Conservation (phyloP, 129 eudicot genomes). For the Kitagawia praeruptora region DNA sequence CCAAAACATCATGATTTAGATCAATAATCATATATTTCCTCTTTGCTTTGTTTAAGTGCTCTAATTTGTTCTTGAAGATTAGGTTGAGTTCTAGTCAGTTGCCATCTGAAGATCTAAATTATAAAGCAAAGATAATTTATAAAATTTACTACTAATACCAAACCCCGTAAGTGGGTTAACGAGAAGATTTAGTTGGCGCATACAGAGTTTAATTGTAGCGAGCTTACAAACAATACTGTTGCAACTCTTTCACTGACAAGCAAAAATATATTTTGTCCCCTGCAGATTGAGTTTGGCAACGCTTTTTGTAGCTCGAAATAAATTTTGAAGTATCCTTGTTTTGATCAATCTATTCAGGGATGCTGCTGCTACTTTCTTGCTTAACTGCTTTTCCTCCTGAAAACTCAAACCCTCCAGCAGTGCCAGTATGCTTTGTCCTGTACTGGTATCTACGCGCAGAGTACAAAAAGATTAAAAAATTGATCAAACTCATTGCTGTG, state of each 20-base stretch:
- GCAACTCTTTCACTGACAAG: not conserved
- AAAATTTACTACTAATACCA: too few relatives aligned
- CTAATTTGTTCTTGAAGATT: too few relatives aligned
- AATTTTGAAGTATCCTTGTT: not conserved
- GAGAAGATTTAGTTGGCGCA: too few relatives aligned
- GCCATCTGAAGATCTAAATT: too few relatives aligned
- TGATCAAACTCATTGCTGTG: slow-evolving; percentile 52
- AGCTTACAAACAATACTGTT: not conserved
- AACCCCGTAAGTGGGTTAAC: too few relatives aligned
- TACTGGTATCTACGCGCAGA: slow-evolving; percentile 63
- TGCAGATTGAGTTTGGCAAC: not conserved
- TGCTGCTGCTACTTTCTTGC: not conserved
- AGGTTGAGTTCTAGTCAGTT: too few relatives aligned
- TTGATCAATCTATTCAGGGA: not conserved
- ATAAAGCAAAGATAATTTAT: too few relatives aligned
- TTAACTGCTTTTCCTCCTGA: not conserved
- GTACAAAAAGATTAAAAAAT: slow-evolving; percentile 53
- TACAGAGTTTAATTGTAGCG: not conserved
- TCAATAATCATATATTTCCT: too few relatives aligned
- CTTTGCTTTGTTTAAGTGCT: too few relatives aligned
- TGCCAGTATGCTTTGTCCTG: slow-evolving; percentile 27
- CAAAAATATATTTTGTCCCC: not conserved
- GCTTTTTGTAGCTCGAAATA: not conserved
- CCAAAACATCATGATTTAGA: too few relatives aligned
- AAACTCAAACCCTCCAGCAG: slow-evolving; percentile 11